Evolutionary conservation across 2,329 filamentous ascomycete species (phyloP), one percentile per base, ranked within the genome.

Genomic region (Aspergillus fructus): DNA sequence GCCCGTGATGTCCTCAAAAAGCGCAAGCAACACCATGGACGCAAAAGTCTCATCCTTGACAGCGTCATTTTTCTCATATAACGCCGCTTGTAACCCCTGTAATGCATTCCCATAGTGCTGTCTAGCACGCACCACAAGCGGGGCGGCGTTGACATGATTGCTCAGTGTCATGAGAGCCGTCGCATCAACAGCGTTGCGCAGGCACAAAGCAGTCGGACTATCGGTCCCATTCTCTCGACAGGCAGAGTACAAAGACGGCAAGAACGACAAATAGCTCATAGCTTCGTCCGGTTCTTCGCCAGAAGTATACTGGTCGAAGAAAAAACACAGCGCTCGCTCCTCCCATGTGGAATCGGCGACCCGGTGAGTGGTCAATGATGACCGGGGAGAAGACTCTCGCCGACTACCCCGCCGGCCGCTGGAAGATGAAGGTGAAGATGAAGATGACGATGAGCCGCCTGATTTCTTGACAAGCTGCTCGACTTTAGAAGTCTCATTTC

Each of bases 251-350:
- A 77, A 58, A 3, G 65, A 58, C 2, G 74, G 71, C 4, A 77
- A 54, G 43, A 72, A 76, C 4, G 71, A 71, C 7, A 77, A 59
- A 53, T 74, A 69, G 23, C 72, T 71, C 43, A 69, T 58, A 12
- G 63, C 63, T 37, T 66, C 66, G 15, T 69, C 64, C 4, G 41
- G 34, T 6, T 71, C 63, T 13, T 62, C 60, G 21, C 53, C 50
- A 19, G 67, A 67, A 1, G 73, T 75, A 53, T 71, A 77, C 49
- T 76, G 73, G 30, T 74, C 70, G 46, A 77, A 76, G 59, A 77
- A 77, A 54, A 70, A 74, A 60, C 74, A 76, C 8, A 75, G 55
- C 3, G 75, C 73, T 27, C 72, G 68, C 24, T 77, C 63, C 52
- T 74, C 67, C 70, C 72, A 72, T 0, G 62, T 70, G 1, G 71